These are phyloP conservation scores for Phytophthora tentaculata DNA, from an alignment of 352 stramenopile species.

Conservation along the genomic window DNA sequence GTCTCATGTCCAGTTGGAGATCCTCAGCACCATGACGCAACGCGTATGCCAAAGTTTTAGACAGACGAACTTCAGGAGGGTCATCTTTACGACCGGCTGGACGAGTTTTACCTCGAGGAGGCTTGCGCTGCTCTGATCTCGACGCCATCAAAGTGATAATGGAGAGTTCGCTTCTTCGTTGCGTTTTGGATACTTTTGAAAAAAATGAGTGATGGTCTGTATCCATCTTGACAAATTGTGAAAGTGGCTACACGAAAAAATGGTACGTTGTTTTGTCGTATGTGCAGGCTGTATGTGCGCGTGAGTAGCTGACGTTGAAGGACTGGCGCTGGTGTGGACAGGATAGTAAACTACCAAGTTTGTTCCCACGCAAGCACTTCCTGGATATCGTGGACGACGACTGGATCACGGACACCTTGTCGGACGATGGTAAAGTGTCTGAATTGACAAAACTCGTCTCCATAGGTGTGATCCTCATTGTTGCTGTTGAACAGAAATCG, in stretches of 20 bases:
- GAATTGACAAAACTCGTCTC: conserved; percentile 15
- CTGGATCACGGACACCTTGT: conserved; percentile 82
- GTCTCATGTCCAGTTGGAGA: conserved; percentile 70
- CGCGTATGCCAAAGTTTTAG: conserved; percentile 79
- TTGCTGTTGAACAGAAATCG: conserved; percentile 60
- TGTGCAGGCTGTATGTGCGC: background rate
- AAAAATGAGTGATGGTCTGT: conserved; percentile 1
- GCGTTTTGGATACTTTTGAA: background rate
- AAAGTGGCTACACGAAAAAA: conserved; percentile 2
- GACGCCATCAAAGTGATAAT: conserved; percentile 26
- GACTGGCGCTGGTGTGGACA: conserved; percentile 16
- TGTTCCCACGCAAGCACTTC: conserved; percentile 75
- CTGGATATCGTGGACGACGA: conserved; percentile 85
- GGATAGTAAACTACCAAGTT: conserved; percentile 75
- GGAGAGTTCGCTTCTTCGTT: too few relatives aligned
- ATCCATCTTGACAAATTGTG: background rate
- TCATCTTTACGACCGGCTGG: conserved; percentile 41
- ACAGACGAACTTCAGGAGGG: conserved; percentile 67
- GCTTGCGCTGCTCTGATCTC: conserved; percentile 11
- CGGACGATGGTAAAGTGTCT: conserved; percentile 67
- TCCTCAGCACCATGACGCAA: conserved; percentile 77
- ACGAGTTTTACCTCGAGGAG: conserved; percentile 29
- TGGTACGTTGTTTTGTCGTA: conserved; percentile 2
- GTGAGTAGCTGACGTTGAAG: background rate
- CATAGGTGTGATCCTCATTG: background rate